These are phyloP conservation scores for Aspergillus transmontanensis DNA, from an alignment of 2,329 filamentous ascomycete species.

Conservation along the genomic window DNA sequence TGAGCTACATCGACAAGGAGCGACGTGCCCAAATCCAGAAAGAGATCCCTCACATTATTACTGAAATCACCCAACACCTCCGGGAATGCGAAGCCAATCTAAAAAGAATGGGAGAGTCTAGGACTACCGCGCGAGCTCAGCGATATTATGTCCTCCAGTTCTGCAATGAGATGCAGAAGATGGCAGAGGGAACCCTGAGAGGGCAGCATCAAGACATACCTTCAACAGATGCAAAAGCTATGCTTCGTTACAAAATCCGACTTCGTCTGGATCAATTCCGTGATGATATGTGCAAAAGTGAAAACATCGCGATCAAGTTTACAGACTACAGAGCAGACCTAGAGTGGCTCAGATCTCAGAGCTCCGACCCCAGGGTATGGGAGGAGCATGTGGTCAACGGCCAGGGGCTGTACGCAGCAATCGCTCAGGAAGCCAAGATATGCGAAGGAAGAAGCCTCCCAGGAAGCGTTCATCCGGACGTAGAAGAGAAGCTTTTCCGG, in stretches of 20 bases:
- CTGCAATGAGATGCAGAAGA: slow-evolving; percentile 17
- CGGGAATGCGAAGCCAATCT: not conserved
- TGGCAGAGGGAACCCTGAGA: slow-evolving; percentile 16
- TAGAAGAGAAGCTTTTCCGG: slow-evolving; percentile 16
- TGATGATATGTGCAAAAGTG: not conserved
- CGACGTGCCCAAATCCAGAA: slow-evolving; percentile 17
- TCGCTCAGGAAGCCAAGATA: slow-evolving; percentile 15
- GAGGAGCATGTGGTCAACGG: not conserved
- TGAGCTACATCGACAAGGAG: slow-evolving; percentile 20
- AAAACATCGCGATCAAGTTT: not conserved
- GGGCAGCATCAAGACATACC: slow-evolving; percentile 19
- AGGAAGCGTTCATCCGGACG: slow-evolving; percentile 17
- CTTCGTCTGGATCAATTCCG: not conserved
- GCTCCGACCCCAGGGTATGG: not conserved
- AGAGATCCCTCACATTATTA: slow-evolving; percentile 17
- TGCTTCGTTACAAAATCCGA: not conserved
- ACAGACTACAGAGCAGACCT: not conserved
- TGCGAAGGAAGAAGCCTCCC: slow-evolving; percentile 15
- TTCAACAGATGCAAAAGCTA: not conserved
- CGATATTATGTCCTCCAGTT: slow-evolving; percentile 14
- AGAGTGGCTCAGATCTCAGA: not conserved
- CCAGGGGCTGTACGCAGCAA: not conserved
- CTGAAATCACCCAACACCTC: slow-evolving; percentile 4
- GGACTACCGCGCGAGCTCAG: slow-evolving; percentile 9
- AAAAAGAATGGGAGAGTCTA: slow-evolving; percentile 1